Conservation (phyloP, 805 yeast species). For the Lipomyces chichibuensis region DNA sequence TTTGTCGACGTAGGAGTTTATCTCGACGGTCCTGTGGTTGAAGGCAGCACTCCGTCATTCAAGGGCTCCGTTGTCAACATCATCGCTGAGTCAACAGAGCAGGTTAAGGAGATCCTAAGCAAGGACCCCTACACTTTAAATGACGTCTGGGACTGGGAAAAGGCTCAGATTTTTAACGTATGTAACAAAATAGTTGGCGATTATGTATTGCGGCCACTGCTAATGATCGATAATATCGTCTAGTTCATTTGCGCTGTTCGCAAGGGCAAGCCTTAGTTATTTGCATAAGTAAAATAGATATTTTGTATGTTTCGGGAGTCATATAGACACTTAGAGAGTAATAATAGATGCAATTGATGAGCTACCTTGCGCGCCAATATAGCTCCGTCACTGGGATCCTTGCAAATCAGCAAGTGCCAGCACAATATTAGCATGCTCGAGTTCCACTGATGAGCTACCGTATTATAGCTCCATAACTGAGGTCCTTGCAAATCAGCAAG, state of each 20-base stretch:
- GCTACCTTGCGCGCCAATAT: too few relatives aligned
- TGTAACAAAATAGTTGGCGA: slow-evolving; percentile 4
- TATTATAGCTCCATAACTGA: too few relatives aligned
- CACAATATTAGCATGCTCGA: too few relatives aligned
- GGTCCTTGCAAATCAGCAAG: too few relatives aligned
- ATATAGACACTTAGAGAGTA: not conserved
- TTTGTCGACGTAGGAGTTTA: slow-evolving; percentile 24
- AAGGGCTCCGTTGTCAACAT: slow-evolving; percentile 71
- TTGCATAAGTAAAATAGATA: not conserved
- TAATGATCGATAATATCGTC: not conserved
- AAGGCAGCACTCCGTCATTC: slow-evolving; percentile 47
- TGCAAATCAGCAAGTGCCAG: too few relatives aligned
- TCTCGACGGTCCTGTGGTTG: slow-evolving; percentile 28
- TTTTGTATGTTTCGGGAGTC: too few relatives aligned
- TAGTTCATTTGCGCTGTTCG: slow-evolving; percentile 31
- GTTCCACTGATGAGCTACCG: not conserved
- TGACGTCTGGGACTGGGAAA: slow-evolving; percentile 78
- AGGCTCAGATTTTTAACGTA: slow-evolving; percentile 60
- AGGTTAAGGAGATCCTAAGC: slow-evolving; percentile 65
- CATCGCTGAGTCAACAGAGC: slow-evolving; percentile 65
- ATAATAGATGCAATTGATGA: not conserved
- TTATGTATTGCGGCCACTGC: not conserved
- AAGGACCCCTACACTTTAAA: slow-evolving; percentile 62
- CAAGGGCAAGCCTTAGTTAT: slow-evolving; percentile 19
- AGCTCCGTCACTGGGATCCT: too few relatives aligned